Conservation (phyloP, 2,329 filamentous ascomycete species). For the Aspergillus sp. region DNA sequence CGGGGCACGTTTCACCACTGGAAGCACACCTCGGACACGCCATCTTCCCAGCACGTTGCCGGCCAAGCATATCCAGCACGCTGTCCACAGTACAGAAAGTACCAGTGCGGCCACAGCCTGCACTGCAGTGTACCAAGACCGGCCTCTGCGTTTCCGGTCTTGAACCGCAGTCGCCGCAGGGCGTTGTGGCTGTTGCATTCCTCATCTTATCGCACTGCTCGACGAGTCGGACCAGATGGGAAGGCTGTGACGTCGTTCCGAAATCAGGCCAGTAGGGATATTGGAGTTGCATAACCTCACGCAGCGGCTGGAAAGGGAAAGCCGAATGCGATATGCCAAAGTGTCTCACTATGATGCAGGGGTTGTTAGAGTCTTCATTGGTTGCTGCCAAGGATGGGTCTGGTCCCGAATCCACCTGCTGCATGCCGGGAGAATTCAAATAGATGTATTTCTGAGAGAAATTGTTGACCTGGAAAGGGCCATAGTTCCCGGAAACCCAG, state of each 20-base stretch:
- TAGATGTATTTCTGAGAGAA: constrained; percentile 81
- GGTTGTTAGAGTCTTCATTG: constrained; percentile 39
- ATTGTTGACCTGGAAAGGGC: constrained; percentile 68
- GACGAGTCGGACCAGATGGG: constrained; percentile 82
- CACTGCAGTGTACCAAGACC: constrained; percentile 90
- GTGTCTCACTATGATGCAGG: constrained; percentile 79
- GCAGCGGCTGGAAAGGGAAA: constrained; percentile 78
- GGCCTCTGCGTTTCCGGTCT: constrained; percentile 59
- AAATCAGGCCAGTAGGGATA: constrained; percentile 98
- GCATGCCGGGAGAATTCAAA: constrained; percentile 61
- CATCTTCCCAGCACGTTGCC: constrained; percentile 57
- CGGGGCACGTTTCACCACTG: constrained; percentile 26
- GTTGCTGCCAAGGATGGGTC: constrained; percentile 28
- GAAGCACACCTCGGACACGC: constrained; percentile 12
- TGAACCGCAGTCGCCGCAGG: constrained; percentile 49
- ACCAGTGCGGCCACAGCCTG: constrained; percentile 91
- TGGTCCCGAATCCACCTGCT: constrained; percentile 31
- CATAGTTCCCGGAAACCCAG: constrained; percentile 79
- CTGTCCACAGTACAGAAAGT: constrained; percentile 96
- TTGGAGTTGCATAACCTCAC: constrained; percentile 91
- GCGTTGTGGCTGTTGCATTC: constrained; percentile 31
- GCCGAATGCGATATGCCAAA: constrained; percentile 76
- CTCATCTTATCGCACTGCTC: constrained; percentile 75
- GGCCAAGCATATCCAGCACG: constrained; percentile 93
- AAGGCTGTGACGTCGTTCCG: constrained; percentile 83